Evolutionary conservation across 371 early-diverging fungal species (phyloP), one percentile per base, ranked within the genome.

Genomic region (Dichotomocladium elegans): DNA sequence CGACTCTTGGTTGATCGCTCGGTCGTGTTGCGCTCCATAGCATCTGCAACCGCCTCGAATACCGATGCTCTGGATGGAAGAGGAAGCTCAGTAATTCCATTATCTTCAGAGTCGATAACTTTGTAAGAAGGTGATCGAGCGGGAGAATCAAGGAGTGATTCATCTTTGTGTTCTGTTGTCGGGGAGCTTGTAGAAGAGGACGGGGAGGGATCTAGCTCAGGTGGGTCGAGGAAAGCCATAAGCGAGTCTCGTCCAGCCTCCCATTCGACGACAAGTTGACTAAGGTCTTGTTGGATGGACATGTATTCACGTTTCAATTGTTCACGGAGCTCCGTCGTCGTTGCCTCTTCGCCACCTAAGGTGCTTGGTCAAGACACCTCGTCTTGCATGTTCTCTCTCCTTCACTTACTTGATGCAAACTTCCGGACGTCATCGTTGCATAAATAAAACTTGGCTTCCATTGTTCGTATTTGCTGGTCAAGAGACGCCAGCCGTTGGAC

Each of bases 371-470:
- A n/a, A n/a, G n/a, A n/a, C n/a, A n/a, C n/a, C n/a, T n/a, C n/a
- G n/a, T n/a, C n/a, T n/a, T n/a, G n/a, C n/a, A n/a, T n/a, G n/a
- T n/a, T n/a, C n/a, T n/a, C n/a, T n/a, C n/a, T n/a, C n/a, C n/a
- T n/a, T n/a, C n/a, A n/a, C n/a, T n/a, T 5, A 12, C 26, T 30
- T 48, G 63, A 50, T 33, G 57, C 59, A n/a, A 72, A 50, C 37
- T 68, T 63, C 8, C 61, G 65, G n/a, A 70, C 61, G 58, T 70
- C 66, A 21, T 78, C 74, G 48, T 64, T 70, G 53, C 74, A 72
- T 29, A 78, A 53, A 57, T 70, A 74, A 26, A 78, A 54, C 44
- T 72, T 74, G 6, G 78, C 78, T 57, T 72, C 74, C 54, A 74
- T 47, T 10, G 74, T 74, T 12, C 74, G 58, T 33, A 72, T 49